A percentile compares a stretch with the other conserved stretches of the same genome.
These are phyloP conservation scores for Hypoxylon crocopeplum DNA, from an alignment of 495 filamentous ascomycete genomes.

Conservation along the genomic window DNA sequence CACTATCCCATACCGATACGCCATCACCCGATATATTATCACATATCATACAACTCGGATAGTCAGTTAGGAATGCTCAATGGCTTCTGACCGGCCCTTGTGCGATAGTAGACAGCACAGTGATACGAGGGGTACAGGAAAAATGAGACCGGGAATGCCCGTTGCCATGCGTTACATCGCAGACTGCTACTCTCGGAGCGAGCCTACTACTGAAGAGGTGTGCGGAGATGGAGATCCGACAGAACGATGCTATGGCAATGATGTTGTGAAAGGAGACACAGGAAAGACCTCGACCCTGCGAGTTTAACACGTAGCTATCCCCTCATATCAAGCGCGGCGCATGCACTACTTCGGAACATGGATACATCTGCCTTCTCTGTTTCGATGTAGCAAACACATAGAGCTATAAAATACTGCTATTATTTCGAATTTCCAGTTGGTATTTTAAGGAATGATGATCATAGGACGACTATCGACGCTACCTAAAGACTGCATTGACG, in stretches of 20 bases:
- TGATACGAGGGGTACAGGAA: constrained; percentile 17
- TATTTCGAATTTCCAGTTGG: no score
- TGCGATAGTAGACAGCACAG: neutral
- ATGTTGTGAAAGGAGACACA: no score
- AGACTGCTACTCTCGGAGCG: neutral
- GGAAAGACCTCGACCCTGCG: no score
- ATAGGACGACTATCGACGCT: no score
- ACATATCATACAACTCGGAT: constrained; percentile 1
- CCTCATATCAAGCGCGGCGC: no score
- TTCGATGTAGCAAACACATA: neutral
- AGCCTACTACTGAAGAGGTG: constrained; percentile 7
- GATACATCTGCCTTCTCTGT: no score
- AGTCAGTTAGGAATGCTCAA: neutral
- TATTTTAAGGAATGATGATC: no score
- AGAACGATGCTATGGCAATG: neutral
- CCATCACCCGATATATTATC: neutral
- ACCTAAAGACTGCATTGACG: no score
- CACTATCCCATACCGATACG: neutral
- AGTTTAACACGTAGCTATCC: no score
- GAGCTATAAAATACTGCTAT: neutral
- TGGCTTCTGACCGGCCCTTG: neutral
- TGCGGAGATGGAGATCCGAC: constrained; percentile 18
- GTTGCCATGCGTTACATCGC: constrained; percentile 14
- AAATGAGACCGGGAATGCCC: constrained; percentile 17
- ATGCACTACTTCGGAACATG: no score